These are phyloP conservation scores for Tulasnella sp. DNA, from an alignment of 768 basidiomycete species.

Conservation along the genomic window DNA sequence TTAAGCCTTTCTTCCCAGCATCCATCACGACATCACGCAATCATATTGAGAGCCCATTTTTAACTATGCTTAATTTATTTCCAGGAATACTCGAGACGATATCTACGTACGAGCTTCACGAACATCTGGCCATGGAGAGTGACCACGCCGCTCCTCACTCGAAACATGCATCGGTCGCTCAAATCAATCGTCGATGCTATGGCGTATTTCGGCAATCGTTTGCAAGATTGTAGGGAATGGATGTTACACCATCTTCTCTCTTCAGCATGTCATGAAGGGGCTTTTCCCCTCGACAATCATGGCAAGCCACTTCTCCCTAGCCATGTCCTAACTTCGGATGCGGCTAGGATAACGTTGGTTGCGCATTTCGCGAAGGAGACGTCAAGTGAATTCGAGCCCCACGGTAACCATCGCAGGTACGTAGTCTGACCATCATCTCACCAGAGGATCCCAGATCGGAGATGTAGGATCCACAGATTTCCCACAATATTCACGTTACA, in stretches of 20 bases:
- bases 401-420: too few relatives aligned
- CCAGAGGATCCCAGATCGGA: too few relatives aligned
- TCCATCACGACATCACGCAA: too few relatives aligned
- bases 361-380: slow-evolving; percentile 6
- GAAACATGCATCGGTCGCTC: slow-evolving; percentile 6
- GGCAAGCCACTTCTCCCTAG: not conserved
- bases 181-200: not conserved
- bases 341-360: not conserved
- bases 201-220: not conserved
- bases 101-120: slow-evolving; percentile 13
- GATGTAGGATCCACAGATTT: too few relatives aligned
- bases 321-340: not conserved
- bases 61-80: not conserved
- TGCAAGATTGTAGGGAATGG: slow-evolving; percentile 3
- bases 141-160: not conserved
- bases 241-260: not conserved
- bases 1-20: not conserved
- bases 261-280: not conserved
- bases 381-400: too few relatives aligned
- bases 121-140: slow-evolving; percentile 14
- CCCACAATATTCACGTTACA: too few relatives aligned
- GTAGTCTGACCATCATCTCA: too few relatives aligned
- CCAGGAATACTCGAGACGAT: slow-evolving; percentile 14
- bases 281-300: not conserved
- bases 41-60: too few relatives aligned